Evolutionary conservation across 176 grass and related monocot species (phyloP).

Genomic region (Cenchrus fungigraminus): DNA sequence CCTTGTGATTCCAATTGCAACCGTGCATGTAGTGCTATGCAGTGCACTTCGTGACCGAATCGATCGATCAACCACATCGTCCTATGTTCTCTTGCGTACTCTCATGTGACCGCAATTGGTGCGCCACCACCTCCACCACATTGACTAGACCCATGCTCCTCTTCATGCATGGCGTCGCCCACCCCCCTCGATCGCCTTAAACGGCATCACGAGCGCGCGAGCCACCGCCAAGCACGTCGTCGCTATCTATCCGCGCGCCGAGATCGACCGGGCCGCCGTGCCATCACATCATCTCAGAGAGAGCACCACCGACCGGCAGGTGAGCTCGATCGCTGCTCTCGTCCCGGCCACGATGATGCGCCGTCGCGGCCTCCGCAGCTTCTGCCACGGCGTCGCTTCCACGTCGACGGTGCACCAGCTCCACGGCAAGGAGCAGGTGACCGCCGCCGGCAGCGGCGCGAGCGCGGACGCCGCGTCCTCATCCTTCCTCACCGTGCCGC

Average conservation of each 20-base stretch:
- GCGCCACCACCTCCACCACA: conserved; percentile 47
- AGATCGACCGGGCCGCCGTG: not conserved
- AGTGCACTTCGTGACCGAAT: not conserved
- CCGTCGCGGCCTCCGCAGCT: conserved; percentile 60
- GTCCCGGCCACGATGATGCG: conserved; percentile 42
- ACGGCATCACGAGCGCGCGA: conserved; percentile 3
- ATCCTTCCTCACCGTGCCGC: conserved; percentile 44
- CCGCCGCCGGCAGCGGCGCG: not conserved
- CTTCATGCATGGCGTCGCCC: conserved; percentile 21
- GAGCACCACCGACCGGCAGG: not conserved
- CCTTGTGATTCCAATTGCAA: conserved; percentile 30
- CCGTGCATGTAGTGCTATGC: not conserved
- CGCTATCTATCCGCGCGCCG: too few relatives aligned
- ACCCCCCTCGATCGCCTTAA: conserved; percentile 31
- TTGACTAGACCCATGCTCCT: conserved; percentile 64
- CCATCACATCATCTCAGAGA: not conserved
- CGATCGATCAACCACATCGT: not conserved
- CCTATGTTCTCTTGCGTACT: too few relatives aligned
- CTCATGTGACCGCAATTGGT: conserved; percentile 63
- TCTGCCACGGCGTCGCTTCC: conserved; percentile 74
- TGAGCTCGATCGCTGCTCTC: not conserved
- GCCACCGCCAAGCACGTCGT: not conserved
- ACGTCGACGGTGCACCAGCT: conserved; percentile 64
- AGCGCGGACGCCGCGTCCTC: conserved; percentile 9
- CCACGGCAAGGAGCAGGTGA: conserved; percentile 25